A percentile compares a stretch with the other conserved stretches of the same genome.
Conservation (phyloP, 176 grass and related monocot species). For the Zea mays region DNA sequence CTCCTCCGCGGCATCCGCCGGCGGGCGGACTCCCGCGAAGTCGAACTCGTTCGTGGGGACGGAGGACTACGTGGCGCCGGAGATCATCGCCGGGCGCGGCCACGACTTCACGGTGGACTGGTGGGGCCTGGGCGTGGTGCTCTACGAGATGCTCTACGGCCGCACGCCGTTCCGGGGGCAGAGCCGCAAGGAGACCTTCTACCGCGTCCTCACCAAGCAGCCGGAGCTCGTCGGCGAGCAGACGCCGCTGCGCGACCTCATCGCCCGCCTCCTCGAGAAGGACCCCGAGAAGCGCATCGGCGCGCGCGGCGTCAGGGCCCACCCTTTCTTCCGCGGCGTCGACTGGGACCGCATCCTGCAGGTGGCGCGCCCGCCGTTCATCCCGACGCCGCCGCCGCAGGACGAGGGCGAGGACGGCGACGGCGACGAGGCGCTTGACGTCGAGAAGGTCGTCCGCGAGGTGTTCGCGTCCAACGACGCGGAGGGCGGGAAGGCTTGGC, state of each 20-base stretch:
- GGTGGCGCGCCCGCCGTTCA: slow-evolving; percentile 77
- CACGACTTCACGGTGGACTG: slow-evolving; percentile 96
- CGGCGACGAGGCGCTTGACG: slow-evolving; percentile 55
- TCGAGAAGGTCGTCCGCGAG: slow-evolving; percentile 82
- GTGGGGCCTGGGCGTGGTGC: slow-evolving; percentile 88
- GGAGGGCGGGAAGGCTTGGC: slow-evolving; percentile 15
- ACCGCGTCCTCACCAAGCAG: slow-evolving; percentile 76
- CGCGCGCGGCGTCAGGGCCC: slow-evolving; percentile 53
- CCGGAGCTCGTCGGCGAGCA: slow-evolving; percentile 79
- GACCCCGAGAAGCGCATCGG: slow-evolving; percentile 70
- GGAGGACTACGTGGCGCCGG: slow-evolving; percentile 97
- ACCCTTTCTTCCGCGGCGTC: slow-evolving; percentile 79
- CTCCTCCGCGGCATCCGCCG: slow-evolving; percentile 7
- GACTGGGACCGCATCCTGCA: slow-evolving; percentile 69
- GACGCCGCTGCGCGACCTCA: slow-evolving; percentile 74
- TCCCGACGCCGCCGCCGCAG: slow-evolving; percentile 38
- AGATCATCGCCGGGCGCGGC: slow-evolving; percentile 84
- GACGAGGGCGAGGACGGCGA: slow-evolving; percentile 15
- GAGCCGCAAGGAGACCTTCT: slow-evolving; percentile 97
- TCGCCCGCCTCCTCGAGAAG: slow-evolving; percentile 77
- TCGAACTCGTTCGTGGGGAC: slow-evolving; percentile 98
- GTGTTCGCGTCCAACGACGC: slow-evolving; percentile 48
- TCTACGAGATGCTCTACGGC: slow-evolving; percentile 98
- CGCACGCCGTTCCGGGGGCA: slow-evolving; percentile 91
- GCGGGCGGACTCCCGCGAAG: slow-evolving; percentile 49